phyloP scores from a whole-genome alignment of 257 asterid species.

The Catharanthus roseus region DNA sequence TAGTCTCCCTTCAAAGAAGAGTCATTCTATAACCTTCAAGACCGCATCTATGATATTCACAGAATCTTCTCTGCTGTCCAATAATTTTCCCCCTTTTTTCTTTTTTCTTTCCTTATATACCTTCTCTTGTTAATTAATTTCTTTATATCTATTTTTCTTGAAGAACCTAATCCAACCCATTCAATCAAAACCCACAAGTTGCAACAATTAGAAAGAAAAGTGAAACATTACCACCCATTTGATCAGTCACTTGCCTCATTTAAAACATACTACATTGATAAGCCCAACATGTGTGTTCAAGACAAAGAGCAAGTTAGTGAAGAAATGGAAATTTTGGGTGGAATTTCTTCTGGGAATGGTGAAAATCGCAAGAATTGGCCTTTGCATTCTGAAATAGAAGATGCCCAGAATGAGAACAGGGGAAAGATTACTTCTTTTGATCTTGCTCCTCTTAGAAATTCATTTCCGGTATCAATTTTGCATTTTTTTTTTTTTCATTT shows the following conservation, averaged over 20 bases:
- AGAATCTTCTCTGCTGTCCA: constrained; percentile 47
- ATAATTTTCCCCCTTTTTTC: background rate
- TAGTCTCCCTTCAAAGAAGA: background rate
- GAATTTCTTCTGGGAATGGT: constrained; percentile 34
- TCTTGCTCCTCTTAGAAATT: constrained; percentile 27
- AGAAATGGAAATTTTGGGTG: constrained; percentile 47
- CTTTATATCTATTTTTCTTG: background rate
- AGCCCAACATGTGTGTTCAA: constrained; percentile 61
- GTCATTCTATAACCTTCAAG: background rate
- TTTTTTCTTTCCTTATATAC: background rate
- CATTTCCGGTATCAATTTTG: constrained; percentile 14
- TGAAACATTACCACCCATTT: background rate
- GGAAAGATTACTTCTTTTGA: constrained; percentile 27
- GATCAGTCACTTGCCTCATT: background rate
- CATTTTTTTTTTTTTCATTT: too few relatives aligned
- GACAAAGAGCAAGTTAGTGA: constrained; percentile 63
- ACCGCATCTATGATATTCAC: constrained; percentile 26
- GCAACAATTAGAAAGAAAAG: constrained; percentile 7
- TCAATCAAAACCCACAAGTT: constrained; percentile 24
- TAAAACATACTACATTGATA: background rate
- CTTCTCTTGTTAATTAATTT: background rate
- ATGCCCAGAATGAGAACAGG: constrained; percentile 26
- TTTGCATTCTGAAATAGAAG: constrained; percentile 34
- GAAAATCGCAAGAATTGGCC: constrained; percentile 33
- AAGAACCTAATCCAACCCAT: constrained; percentile 21